Evolutionary conservation across 1,139 yeast genomes (phyloP).

Genomic region (Zygoascus hellenicus): DNA sequence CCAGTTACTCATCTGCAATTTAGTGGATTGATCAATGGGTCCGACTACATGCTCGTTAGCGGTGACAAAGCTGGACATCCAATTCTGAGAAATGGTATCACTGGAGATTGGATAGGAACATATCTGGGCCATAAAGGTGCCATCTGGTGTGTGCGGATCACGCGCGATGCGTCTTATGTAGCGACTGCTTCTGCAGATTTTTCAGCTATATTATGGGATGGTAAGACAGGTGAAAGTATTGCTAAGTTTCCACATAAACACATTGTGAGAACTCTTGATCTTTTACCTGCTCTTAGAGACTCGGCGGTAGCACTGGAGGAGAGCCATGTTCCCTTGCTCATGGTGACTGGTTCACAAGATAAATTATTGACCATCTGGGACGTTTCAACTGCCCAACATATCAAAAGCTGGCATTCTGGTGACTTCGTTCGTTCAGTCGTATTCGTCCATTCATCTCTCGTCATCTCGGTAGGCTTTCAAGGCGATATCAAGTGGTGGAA

Average conservation of each 20-base stretch:
- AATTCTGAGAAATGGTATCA: constrained; percentile 36
- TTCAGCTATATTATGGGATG: constrained; percentile 35
- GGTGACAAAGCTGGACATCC: constrained; percentile 39
- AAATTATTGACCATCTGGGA: constrained; percentile 25
- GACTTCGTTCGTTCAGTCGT: constrained; percentile 15
- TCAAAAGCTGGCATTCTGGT: constrained; percentile 21
- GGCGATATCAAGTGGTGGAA: constrained; percentile 33
- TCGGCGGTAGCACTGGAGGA: background rate
- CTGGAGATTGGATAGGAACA: constrained; percentile 40
- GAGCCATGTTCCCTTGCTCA: constrained; percentile 7
- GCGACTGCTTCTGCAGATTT: constrained; percentile 36
- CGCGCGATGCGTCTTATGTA: constrained; percentile 28
- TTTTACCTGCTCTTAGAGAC: constrained; percentile 2
- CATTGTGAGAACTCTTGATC: constrained; percentile 27
- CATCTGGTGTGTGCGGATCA: constrained; percentile 34
- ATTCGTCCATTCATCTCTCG: constrained; percentile 13
- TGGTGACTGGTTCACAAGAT: constrained; percentile 29
- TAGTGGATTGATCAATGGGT: constrained; percentile 21
- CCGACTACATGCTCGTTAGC: constrained; percentile 27
- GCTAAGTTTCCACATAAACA: constrained; percentile 30
- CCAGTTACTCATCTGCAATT: constrained; percentile 36
- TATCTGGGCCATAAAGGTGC: constrained; percentile 38
- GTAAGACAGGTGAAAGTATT: constrained; percentile 26
- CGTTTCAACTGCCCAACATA: constrained; percentile 4
- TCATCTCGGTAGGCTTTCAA: constrained; percentile 27